Percentiles rank a stretch among this genome's conserved stretches.
Evolutionary conservation across 2,329 filamentous ascomycete genomes (phyloP).

Genomic region (Ceratocystis smalleyi): DNA sequence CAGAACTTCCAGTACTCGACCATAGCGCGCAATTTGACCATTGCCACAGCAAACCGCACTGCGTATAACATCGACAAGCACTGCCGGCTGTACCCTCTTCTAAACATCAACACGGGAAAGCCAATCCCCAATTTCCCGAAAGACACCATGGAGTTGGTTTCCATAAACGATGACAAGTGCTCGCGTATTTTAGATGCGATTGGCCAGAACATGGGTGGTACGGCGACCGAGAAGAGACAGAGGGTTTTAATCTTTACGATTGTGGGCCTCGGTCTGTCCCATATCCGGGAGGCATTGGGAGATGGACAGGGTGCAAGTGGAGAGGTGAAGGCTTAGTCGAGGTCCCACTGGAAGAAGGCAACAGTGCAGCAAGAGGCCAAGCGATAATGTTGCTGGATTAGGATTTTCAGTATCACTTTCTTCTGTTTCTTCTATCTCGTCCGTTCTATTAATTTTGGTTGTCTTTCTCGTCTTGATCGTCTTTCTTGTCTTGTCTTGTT

Average conservation of each 20-base stretch:
- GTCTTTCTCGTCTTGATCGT: too few species aligned
- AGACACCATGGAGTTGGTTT: neutral
- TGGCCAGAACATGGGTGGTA: neutral
- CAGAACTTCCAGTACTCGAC: slow-evolving; percentile 1
- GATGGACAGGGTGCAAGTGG: neutral
- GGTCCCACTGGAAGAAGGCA: neutral
- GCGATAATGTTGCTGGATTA: too few species aligned
- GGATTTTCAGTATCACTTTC: too few species aligned
- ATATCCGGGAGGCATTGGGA: neutral
- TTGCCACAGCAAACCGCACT: slow-evolving; percentile 12
- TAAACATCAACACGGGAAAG: slow-evolving; percentile 4
- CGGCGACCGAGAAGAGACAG: slow-evolving; percentile 3
- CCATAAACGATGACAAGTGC: neutral
- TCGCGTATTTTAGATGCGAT: neutral
- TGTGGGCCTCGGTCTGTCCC: neutral
- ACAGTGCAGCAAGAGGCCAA: too few species aligned
- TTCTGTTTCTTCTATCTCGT: too few species aligned
- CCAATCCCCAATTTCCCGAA: neutral
- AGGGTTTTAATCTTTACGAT: slow-evolving; percentile 3
- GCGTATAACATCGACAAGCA: slow-evolving; percentile 7
- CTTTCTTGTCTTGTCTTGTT: too few species aligned
- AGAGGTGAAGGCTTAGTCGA: neutral
- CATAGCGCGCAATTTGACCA: slow-evolving; percentile 1
- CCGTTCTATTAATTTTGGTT: too few species aligned
- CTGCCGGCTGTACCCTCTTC: slow-evolving; percentile 7